These are phyloP conservation scores for Agrostemma githago DNA, from an alignment of 148 eudicot genomes.

Conservation along the genomic window DNA sequence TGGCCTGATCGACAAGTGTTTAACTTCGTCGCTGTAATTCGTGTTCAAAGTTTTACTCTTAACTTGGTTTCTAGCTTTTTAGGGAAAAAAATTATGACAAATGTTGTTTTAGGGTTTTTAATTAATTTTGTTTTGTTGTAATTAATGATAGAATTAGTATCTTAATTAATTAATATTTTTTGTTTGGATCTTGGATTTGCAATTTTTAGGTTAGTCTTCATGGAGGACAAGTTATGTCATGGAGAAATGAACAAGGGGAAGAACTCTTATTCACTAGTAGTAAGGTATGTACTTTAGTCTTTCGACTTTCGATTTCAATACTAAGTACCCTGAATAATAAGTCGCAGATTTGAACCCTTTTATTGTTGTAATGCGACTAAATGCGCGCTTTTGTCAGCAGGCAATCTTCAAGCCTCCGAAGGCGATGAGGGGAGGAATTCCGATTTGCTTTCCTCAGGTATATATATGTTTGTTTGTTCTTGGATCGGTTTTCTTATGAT, in stretches of 20 bases:
- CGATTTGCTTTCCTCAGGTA: constrained; percentile 97
- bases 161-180: constrained; percentile 3
- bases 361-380: too few relatives aligned
- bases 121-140: background rate
- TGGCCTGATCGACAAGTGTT: too few relatives aligned
- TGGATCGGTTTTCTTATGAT: constrained; percentile 1
- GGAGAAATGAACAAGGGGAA: constrained; percentile 85
- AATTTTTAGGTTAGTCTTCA: constrained; percentile 63
- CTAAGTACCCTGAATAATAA: background rate
- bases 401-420: constrained; percentile 72
- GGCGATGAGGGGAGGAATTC: constrained; percentile 84
- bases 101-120: background rate
- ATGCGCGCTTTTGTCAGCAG: constrained; percentile 26
- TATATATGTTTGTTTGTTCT: background rate
- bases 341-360: background rate
- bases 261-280: constrained; percentile 83
- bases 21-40: background rate
- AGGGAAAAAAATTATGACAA: background rate
- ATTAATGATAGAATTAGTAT: background rate
- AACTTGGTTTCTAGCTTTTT: background rate
- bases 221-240: constrained; percentile 86
- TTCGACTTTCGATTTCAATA: too few relatives aligned
- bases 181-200: constrained; percentile 3
- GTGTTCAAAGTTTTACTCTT: background rate
- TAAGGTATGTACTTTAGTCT: constrained; percentile 47